phyloP scores from a whole-genome alignment of 805 yeast species.

The Lipomyces oligophaga region DNA sequence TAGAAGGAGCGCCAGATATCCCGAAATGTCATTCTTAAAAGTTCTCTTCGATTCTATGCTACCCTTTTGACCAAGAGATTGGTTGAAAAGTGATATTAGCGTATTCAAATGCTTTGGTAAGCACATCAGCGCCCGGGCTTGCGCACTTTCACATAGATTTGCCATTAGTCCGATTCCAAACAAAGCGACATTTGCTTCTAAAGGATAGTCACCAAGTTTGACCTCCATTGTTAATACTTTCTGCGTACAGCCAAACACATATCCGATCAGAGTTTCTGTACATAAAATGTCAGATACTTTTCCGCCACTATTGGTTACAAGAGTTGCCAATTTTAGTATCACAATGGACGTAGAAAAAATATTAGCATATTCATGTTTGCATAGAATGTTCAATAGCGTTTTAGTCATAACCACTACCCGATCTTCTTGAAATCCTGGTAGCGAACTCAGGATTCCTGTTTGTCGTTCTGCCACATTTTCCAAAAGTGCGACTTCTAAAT shows the following conservation, averaged over 20 bases:
- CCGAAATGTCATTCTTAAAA: conserved; percentile 12
- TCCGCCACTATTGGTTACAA: conserved; percentile 8
- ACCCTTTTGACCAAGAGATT: background rate
- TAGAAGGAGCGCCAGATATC: conserved; percentile 15
- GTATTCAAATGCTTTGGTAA: background rate
- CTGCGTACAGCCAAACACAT: background rate
- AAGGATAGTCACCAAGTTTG: conserved; percentile 5
- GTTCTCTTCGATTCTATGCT: background rate
- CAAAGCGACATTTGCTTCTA: conserved; percentile 17
- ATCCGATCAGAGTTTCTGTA: background rate
- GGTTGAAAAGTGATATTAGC: background rate
- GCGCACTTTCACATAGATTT: conserved; percentile 16
- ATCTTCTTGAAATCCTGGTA: no score
- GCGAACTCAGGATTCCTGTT: no score
- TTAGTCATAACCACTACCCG: no score
- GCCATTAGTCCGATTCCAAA: conserved; percentile 18
- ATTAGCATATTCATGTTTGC: no score
- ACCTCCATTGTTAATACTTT: background rate
- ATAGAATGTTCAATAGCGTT: no score
- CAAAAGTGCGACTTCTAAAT: conserved; percentile 8
- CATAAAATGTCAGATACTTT: conserved; percentile 5
- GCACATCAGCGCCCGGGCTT: conserved; percentile 3
- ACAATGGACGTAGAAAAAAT: conserved; percentile 4
- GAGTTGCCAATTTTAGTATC: conserved; percentile 13
- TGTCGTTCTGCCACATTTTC: conserved; percentile 10